Conservation (phyloP, 345 rosid genomes). For the Orychophragmus violaceus region DNA sequence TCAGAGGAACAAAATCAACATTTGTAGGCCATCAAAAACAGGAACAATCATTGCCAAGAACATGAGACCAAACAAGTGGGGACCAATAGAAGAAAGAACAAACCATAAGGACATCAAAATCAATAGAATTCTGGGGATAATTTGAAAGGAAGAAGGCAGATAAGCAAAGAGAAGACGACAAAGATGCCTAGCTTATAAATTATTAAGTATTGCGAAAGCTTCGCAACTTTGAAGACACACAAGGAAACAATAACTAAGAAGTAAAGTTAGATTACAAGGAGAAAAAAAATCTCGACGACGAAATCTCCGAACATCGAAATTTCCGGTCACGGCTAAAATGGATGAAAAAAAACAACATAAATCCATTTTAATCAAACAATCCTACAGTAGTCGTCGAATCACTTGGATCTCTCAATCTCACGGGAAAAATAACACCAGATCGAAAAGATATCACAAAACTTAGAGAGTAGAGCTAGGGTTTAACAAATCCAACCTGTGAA, state of each 20-base stretch:
- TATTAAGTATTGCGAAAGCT: background rate
- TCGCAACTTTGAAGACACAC: constrained; percentile 13
- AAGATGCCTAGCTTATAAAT: constrained; percentile 11
- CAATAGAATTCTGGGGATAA: background rate
- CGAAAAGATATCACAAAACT: background rate
- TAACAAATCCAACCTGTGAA: constrained; percentile 23
- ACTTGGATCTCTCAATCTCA: constrained; percentile 15
- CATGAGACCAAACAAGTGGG: background rate
- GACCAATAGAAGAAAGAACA: background rate
- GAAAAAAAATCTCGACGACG: background rate
- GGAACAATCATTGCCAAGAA: background rate
- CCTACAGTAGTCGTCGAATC: background rate
- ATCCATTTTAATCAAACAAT: background rate
- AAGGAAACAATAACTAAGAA: constrained; percentile 14
- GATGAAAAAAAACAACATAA: no score
- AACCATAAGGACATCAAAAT: constrained; percentile 9
- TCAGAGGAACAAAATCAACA: constrained; percentile 1
- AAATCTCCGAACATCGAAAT: background rate
- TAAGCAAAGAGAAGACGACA: constrained; percentile 11
- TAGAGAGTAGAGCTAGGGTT: constrained; percentile 24
- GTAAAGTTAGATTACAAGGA: constrained; percentile 9
- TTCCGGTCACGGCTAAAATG: constrained; percentile 5
- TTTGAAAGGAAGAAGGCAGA: background rate
- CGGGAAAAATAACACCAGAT: background rate
- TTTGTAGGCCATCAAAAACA: background rate